phyloP scores from a whole-genome alignment of 1,284 basidiomycete species.

The Ustilago hordei region DNA sequence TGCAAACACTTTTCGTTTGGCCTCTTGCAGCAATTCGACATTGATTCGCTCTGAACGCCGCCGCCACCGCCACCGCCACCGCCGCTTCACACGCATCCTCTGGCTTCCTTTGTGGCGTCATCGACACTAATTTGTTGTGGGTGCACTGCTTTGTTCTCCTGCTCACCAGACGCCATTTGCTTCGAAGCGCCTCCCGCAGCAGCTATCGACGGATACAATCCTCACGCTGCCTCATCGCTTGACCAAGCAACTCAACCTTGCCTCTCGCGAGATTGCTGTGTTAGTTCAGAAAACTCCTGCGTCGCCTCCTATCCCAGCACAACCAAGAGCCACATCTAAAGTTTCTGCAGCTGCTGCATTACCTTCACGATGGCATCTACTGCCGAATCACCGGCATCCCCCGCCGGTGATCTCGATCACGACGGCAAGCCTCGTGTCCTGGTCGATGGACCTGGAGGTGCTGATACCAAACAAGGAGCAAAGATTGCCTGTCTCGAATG shows the following conservation, averaged over 20 bases:
- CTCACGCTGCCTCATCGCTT: too few species aligned
- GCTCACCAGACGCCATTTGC: not conserved
- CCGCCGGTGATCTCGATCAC: constrained; percentile 25
- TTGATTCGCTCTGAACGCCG: not conserved
- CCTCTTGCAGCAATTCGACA: not conserved
- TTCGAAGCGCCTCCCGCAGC: too few species aligned
- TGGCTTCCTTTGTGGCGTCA: not conserved
- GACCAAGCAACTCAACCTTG: not conserved
- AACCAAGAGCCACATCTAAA: not conserved
- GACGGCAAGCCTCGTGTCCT: constrained; percentile 56
- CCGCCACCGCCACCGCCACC: not conserved
- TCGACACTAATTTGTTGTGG: not conserved
- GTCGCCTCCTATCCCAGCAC: not conserved
- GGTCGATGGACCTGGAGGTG: constrained; percentile 59
- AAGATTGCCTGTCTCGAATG: constrained; percentile 61
- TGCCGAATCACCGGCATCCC: constrained; percentile 28
- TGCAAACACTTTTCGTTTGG: not conserved
- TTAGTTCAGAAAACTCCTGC: too few species aligned
- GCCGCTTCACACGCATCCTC: not conserved
- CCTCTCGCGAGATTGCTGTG: not conserved
- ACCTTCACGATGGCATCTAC: constrained; percentile 24
- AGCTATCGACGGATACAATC: too few species aligned
- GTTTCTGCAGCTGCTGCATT: not conserved
- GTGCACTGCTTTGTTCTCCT: not conserved
- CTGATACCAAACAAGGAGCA: constrained; percentile 61